Conservation (phyloP, 257 asterid species). For the Solanum tarapatanum region DNA sequence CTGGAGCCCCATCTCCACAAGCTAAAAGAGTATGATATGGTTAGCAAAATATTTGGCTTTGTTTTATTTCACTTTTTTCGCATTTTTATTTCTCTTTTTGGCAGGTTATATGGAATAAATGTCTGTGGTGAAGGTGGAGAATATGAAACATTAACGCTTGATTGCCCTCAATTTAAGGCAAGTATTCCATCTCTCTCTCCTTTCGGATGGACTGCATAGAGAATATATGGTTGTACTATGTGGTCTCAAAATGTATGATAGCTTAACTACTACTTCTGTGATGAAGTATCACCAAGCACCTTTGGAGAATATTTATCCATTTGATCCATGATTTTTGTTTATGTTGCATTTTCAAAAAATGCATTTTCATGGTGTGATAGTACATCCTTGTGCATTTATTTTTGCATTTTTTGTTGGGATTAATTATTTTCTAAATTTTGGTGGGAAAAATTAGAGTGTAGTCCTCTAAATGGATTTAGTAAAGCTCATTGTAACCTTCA, state of each 20-base stretch:
- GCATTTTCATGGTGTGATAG: neutral
- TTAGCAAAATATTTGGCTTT: neutral
- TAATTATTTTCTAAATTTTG: neutral
- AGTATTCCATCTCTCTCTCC: slow-evolving; percentile 12
- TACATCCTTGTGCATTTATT: neutral
- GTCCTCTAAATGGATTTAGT: neutral
- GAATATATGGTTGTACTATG: neutral
- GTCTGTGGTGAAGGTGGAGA: slow-evolving; percentile 99
- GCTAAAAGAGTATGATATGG: slow-evolving; percentile 63
- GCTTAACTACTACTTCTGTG: neutral
- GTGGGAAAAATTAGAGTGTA: neutral
- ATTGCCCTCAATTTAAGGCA: slow-evolving; percentile 89
- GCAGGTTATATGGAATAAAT: slow-evolving; percentile 85
- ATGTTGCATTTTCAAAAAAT: neutral
- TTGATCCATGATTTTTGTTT: neutral
- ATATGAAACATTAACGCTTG: slow-evolving; percentile 92
- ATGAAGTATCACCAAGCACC: neutral
- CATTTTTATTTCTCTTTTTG: neutral
- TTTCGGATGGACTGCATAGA: neutral
- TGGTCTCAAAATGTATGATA: neutral
- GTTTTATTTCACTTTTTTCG: slow-evolving; percentile 6
- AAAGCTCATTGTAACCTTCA: neutral
- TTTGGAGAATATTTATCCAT: neutral
- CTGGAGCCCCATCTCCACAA: slow-evolving; percentile 75
- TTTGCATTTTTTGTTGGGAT: neutral